Evolutionary conservation across 306 rosid species (phyloP).

Genomic region (Ormosia emarginata): DNA sequence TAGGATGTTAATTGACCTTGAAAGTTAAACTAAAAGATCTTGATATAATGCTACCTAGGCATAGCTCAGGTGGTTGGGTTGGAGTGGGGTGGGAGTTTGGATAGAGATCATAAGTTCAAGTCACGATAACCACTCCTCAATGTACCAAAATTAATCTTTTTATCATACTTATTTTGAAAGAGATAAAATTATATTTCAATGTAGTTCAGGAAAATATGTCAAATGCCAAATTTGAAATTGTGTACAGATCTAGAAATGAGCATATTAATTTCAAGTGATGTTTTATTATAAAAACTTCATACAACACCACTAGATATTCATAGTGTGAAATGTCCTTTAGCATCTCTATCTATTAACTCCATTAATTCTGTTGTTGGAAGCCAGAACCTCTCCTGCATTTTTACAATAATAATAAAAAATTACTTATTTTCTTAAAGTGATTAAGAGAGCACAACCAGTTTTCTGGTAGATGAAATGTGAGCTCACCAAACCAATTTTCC

Average conservation of each 20-base stretch:
- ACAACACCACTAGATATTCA: background rate
- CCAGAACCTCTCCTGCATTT: background rate
- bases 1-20: background rate
- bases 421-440: background rate
- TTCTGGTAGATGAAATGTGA: background rate
- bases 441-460: background rate
- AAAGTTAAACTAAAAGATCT: background rate
- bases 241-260: background rate
- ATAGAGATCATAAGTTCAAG: background rate
- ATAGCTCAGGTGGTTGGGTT: background rate
- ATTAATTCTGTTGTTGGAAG: background rate
- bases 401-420: background rate
- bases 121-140: background rate
- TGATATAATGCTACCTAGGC: background rate
- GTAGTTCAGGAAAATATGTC: background rate
- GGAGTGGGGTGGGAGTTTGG: slow-evolving; percentile 6
- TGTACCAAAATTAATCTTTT: background rate
- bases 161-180: background rate
- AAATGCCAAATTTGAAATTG: background rate
- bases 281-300: background rate
- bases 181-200: background rate
- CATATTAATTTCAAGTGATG: background rate
- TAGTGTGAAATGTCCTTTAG: background rate
- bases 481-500: background rate
- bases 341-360: background rate